Evolutionary conservation across 768 basidiomycete species (phyloP).

Genomic region (Tylopilus balloui): DNA sequence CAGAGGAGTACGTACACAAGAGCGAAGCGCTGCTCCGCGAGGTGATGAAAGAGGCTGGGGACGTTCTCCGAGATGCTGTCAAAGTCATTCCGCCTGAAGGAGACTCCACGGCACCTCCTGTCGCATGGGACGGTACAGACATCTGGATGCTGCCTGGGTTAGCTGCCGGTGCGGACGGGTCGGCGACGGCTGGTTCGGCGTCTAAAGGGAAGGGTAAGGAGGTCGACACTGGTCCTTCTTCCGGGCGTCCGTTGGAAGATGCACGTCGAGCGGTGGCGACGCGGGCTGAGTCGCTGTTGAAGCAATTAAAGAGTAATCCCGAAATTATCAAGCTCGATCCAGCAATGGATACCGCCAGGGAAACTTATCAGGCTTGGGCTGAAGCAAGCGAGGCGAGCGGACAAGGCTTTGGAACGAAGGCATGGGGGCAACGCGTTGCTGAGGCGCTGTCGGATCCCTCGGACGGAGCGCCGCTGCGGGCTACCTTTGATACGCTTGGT

Average conservation of each 20-base stretch:
- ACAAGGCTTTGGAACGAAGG: constrained; percentile 39
- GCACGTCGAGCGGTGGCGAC: constrained; percentile 58
- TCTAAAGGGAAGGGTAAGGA: constrained; percentile 38
- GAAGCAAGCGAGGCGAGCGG: constrained; percentile 53
- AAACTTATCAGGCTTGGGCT: constrained; percentile 60
- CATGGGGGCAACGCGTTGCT: constrained; percentile 52
- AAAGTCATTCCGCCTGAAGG: constrained; percentile 86
- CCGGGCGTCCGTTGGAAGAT: constrained; percentile 32
- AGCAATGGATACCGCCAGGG: constrained; percentile 52
- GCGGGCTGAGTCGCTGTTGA: constrained; percentile 73
- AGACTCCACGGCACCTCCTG: constrained; percentile 24
- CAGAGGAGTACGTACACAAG: constrained; percentile 81
- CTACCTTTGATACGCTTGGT: constrained; percentile 60
- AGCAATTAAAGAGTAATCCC: constrained; percentile 68
- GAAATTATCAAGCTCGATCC: constrained; percentile 76
- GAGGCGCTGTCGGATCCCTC: constrained; percentile 45
- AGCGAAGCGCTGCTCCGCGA: constrained; percentile 62
- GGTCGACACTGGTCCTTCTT: constrained; percentile 24
- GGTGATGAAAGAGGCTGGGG: constrained; percentile 76
- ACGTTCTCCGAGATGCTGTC: constrained; percentile 81
- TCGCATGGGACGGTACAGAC: constrained; percentile 83
- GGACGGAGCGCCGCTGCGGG: constrained; percentile 50
- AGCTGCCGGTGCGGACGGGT: constrained; percentile 20
- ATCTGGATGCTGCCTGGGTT: constrained; percentile 69
- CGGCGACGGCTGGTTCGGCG: neutral